Evolutionary conservation across 1,284 basidiomycete species (phyloP).

Genomic region (Stereum hirsutum): DNA sequence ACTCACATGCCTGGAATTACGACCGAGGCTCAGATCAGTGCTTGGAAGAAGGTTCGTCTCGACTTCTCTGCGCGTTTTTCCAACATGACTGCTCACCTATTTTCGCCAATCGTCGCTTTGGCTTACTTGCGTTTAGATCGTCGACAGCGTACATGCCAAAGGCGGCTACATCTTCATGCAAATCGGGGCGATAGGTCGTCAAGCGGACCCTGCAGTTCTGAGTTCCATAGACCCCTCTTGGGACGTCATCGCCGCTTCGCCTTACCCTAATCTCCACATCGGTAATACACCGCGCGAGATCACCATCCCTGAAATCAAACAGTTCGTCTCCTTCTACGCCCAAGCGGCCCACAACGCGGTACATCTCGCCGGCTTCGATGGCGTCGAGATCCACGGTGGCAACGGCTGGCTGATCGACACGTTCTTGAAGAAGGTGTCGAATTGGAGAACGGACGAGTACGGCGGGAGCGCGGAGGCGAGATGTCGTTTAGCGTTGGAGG

Average conservation of each 20-base stretch:
- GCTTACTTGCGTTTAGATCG: too few species aligned
- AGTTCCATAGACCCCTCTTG: slow-evolving; percentile 21
- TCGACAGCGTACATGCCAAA: slow-evolving; percentile 31
- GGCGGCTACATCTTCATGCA: slow-evolving; percentile 30
- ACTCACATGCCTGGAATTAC: slow-evolving; percentile 19
- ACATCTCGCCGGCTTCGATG: slow-evolving; percentile 22
- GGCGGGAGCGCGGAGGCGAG: slow-evolving; percentile 50
- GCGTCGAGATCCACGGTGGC: slow-evolving; percentile 28
- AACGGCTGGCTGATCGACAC: slow-evolving; percentile 32
- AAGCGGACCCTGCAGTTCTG: slow-evolving; percentile 20
- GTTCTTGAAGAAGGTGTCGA: slow-evolving; percentile 30
- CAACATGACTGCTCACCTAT: too few species aligned
- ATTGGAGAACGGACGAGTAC: slow-evolving; percentile 50
- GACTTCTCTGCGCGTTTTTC: too few species aligned
- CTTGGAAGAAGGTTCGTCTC: slow-evolving; percentile 22
- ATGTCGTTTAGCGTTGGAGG: slow-evolving; percentile 36
- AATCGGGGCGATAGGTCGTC: slow-evolving; percentile 35
- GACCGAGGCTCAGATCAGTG: slow-evolving; percentile 9
- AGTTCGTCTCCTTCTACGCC: slow-evolving; percentile 14
- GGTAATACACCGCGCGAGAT: slow-evolving; percentile 16
- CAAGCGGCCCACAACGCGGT: slow-evolving; percentile 18
- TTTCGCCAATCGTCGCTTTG: too few species aligned
- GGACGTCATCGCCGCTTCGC: slow-evolving; percentile 25
- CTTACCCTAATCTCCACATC: slow-evolving; percentile 26
- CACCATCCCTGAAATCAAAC: slow-evolving; percentile 18